phyloP scores from a whole-genome alignment of 768 basidiomycete species.

The Termitomyces sp. region DNA sequence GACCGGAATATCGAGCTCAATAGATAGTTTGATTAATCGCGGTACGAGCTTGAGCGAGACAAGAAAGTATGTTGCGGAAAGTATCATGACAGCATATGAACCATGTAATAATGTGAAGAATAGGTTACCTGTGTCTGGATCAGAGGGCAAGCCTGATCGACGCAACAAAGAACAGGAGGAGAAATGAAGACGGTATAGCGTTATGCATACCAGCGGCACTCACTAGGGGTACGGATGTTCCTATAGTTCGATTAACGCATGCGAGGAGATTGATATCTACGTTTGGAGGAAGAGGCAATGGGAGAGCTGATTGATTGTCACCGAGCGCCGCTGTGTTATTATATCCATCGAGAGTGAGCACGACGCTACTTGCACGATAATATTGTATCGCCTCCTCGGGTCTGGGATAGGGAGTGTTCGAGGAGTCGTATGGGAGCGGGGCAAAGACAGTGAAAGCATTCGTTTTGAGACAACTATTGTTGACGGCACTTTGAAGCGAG shows the following conservation, averaged over 20 bases:
- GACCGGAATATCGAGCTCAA: neutral
- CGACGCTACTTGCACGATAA: constrained; percentile 61
- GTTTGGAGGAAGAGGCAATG: neutral
- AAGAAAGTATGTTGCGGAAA: neutral
- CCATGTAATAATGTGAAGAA: neutral
- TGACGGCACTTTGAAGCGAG: neutral
- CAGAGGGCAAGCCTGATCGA: neutral
- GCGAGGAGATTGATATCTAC: neutral
- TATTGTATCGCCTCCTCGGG: constrained; percentile 63
- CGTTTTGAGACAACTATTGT: neutral
- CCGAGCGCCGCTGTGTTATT: constrained; percentile 48
- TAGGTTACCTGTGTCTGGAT: neutral
- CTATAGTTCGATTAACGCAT: neutral
- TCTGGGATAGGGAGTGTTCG: constrained; percentile 20
- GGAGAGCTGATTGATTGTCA: neutral
- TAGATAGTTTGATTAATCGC: neutral
- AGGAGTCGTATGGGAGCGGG: constrained; percentile 25
- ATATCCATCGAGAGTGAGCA: constrained; percentile 61
- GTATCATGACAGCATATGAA: neutral
- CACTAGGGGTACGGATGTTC: neutral
- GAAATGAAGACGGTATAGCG: neutral
- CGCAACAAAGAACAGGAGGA: neutral
- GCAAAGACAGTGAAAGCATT: neutral
- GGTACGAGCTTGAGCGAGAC: neutral
- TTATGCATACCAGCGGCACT: neutral